These are phyloP conservation scores for Heimioporus sp. DNA, from an alignment of 768 basidiomycete species.

Conservation along the genomic window DNA sequence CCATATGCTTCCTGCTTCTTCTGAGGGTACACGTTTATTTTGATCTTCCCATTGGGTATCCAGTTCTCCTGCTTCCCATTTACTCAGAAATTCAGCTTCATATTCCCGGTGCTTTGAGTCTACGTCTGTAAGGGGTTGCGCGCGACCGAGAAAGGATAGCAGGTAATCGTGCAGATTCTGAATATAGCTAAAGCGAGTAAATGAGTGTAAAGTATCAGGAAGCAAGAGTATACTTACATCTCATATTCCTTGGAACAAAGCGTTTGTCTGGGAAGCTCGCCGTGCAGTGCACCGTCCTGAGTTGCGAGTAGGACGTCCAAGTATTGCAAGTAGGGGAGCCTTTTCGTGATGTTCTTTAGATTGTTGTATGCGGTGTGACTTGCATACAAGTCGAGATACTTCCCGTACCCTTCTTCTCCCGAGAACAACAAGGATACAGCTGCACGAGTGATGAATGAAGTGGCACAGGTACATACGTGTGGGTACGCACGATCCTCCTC, in stretches of 20 bases:
- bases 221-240: conserved; percentile 45
- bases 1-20: conserved; percentile 77
- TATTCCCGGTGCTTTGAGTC: conserved; percentile 64
- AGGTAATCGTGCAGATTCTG: conserved; percentile 80
- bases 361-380: conserved; percentile 90
- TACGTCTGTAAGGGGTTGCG: conserved; percentile 79
- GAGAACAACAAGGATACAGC: conserved; percentile 87
- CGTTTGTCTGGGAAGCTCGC: conserved; percentile 65
- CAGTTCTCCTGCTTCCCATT: conserved; percentile 79
- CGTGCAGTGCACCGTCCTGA: conserved; percentile 58
- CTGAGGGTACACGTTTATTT: conserved; percentile 38
- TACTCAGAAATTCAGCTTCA: conserved; percentile 66
- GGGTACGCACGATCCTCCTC: conserved; percentile 80
- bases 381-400: conserved; percentile 90
- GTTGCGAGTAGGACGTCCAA: conserved; percentile 79
- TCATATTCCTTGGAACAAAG: conserved; percentile 77
- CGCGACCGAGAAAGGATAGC: conserved; percentile 80
- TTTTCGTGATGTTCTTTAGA: conserved; percentile 78
- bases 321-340: conserved; percentile 90
- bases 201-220: conserved; percentile 3
- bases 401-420: conserved; percentile 93
- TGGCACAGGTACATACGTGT: conserved; percentile 1
- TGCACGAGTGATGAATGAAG: conserved; percentile 29
- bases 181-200: conserved; percentile 62
- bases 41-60: conserved; percentile 67